Conservation (phyloP, 23 red algal species). For the Gracilaria gracilis region DNA sequence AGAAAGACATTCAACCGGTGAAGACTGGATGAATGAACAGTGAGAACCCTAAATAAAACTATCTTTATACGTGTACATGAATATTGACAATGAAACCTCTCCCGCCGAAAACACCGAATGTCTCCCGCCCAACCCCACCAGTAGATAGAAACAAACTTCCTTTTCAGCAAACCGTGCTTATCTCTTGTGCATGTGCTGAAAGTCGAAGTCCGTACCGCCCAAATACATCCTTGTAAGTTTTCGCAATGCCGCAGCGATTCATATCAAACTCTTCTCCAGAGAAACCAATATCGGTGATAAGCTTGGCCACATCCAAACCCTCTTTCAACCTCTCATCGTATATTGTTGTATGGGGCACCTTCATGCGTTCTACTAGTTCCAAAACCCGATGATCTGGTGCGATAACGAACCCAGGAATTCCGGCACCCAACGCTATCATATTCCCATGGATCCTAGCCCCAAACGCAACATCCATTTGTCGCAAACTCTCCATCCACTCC, state of each 20-base stretch:
- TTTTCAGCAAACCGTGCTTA: constrained; percentile 24
- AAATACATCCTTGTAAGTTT: constrained; percentile 40
- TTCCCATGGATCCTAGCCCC: constrained; percentile 53
- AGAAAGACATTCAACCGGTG: too few relatives aligned
- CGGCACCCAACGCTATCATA: constrained; percentile 38
- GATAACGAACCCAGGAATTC: constrained; percentile 47
- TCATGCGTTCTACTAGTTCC: constrained; percentile 47
- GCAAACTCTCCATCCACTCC: constrained; percentile 40
- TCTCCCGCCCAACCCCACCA: too few relatives aligned
- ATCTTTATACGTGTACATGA: neutral
- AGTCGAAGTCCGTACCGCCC: constrained; percentile 6
- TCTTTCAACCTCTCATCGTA: constrained; percentile 33
- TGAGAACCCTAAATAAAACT: too few relatives aligned
- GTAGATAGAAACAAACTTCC: too few relatives aligned
- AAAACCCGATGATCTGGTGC: constrained; percentile 50
- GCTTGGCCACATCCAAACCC: constrained; percentile 18
- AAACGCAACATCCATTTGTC: constrained; percentile 39
- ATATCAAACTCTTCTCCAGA: constrained; percentile 36
- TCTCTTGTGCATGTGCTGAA: constrained; percentile 29
- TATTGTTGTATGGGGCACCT: constrained; percentile 38
- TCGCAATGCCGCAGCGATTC: constrained; percentile 37
- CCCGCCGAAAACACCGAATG: too few relatives aligned
- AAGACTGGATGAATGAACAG: too few relatives aligned
- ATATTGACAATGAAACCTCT: neutral
- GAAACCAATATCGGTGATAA: constrained; percentile 40